Evolutionary conservation across 202 grass and related monocot genomes (phyloP), one percentile per base, ranked within the genome.

Genomic region (Brachypodium distachyon): DNA sequence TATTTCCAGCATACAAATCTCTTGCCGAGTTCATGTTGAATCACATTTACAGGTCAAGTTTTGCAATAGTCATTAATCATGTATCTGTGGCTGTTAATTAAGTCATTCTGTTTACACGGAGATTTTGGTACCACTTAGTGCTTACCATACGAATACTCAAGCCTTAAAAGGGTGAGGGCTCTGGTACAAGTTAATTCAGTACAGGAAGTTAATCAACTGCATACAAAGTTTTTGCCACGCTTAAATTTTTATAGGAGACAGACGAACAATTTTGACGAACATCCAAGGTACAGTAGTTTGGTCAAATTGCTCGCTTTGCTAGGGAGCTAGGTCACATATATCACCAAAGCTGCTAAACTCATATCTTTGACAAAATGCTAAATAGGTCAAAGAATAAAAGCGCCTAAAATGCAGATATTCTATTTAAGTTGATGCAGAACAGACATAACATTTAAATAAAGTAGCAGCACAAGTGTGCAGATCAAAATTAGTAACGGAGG

Each of bases 311-410:
- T 51, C 25, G 9, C 37, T 23, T 81, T 14, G 7, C 9, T 50
- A 61, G 72, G 12, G 12, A 69, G 33, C 42, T 62, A 42, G 34
- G 44, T 81, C 55, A 81, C 7, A 81, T 13, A 81, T n/a, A 51
- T 52, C 32, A 77, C 12, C 31, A 25, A 34, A 37, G 28, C 43
- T 63, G 33, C 18, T 51, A 25, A 63, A 33, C 8, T 29, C 36
- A 8, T 74, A 32, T 32, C 29, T 54, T 4, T 73, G 34, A 51
- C 38, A 81, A 19, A 60, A 70, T 51, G 7, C 0, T 69, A 60
- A 31, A 41, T 46, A 28, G 49, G 13, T 72, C 37, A 23, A 72
- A 40, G 8, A 79, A 47, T 74, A 46, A 41, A 16, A 52, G 67
- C 44, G 36, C 27, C 7, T 42, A 75, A 68, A 70, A 54, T 46